phyloP scores from a whole-genome alignment of 2,329 filamentous ascomycete genomes.

The Penicillium sp. region DNA sequence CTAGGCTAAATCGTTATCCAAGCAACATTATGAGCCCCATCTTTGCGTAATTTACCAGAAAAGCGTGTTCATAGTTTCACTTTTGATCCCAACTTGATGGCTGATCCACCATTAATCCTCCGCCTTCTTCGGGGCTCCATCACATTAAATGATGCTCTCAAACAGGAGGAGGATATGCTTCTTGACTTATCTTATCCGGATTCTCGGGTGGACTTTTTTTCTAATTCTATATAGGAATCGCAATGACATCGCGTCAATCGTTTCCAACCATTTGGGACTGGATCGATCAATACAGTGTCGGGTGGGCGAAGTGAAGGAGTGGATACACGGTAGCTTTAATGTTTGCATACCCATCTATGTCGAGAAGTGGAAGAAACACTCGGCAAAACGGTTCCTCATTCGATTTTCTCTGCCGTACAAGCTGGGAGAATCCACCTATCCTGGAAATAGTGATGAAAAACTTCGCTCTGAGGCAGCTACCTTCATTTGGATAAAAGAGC shows the following conservation, averaged over 20 bases:
- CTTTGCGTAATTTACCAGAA: no score
- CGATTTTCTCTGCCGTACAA: slow-evolving; percentile 32
- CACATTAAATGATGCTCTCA: background rate
- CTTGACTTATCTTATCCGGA: background rate
- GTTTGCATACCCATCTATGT: slow-evolving; percentile 28
- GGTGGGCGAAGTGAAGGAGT: slow-evolving; percentile 8
- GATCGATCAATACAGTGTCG: background rate
- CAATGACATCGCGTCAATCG: background rate
- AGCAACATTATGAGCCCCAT: no score
- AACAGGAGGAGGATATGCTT: background rate
- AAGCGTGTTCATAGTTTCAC: no score
- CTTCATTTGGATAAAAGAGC: no score
- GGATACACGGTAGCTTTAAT: slow-evolving; percentile 26
- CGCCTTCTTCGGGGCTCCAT: background rate
- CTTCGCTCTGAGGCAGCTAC: slow-evolving; percentile 43
- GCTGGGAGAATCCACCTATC: slow-evolving; percentile 38
- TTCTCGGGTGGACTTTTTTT: background rate
- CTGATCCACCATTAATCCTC: background rate
- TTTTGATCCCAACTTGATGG: no score
- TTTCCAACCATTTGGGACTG: background rate
- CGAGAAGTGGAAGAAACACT: background rate
- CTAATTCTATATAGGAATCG: background rate
- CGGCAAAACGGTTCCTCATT: slow-evolving; percentile 26
- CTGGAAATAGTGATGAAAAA: slow-evolving; percentile 49
- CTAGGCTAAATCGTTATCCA: no score